These are phyloP conservation scores for Mimosa bimucronata DNA, from an alignment of 306 rosid species.

Conservation along the genomic window DNA sequence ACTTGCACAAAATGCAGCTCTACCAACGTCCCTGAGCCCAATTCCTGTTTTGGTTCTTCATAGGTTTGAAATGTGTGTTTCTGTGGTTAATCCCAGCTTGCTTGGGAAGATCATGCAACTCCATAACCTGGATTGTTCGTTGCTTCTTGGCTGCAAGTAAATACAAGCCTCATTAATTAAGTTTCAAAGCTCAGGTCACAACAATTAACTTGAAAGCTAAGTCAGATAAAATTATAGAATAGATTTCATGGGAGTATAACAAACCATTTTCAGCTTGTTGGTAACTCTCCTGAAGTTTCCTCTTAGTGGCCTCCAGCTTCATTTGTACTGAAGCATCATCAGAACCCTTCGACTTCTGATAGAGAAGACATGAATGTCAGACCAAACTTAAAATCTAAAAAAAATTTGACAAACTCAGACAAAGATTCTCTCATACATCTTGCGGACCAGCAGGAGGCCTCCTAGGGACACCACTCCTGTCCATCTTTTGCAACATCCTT, in stretches of 20 bases:
- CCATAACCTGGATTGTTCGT: slow-evolving; percentile 83
- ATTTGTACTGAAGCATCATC: slow-evolving; percentile 52
- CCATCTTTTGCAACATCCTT: slow-evolving; percentile 47
- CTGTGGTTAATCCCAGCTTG: slow-evolving; percentile 60
- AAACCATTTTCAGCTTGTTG: slow-evolving; percentile 85
- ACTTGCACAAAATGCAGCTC: slow-evolving; percentile 11
- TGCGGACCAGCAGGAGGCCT: slow-evolving; percentile 44
- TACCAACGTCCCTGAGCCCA: slow-evolving; percentile 65
- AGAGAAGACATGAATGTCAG: slow-evolving; percentile 34
- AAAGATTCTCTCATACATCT: slow-evolving; percentile 50
- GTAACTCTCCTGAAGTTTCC: slow-evolving; percentile 87
- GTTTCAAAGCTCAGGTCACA: not conserved
- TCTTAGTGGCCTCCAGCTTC: slow-evolving; percentile 78
- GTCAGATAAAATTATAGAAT: not conserved
- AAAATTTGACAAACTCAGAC: slow-evolving; percentile 7
- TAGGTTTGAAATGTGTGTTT: slow-evolving; percentile 56
- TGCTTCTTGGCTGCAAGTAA: slow-evolving; percentile 74
- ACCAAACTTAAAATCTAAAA: slow-evolving; percentile 15
- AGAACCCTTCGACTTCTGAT: slow-evolving; percentile 53
- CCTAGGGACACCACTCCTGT: slow-evolving; percentile 46
- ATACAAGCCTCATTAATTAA: slow-evolving; percentile 18
- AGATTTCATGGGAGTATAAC: slow-evolving; percentile 23
- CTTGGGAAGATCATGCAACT: slow-evolving; percentile 81
- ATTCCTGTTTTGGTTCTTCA: slow-evolving; percentile 57
- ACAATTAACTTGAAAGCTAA: not conserved